These are phyloP conservation scores for Iberis pinnata DNA, from an alignment of 345 rosid genomes.

Conservation along the genomic window DNA sequence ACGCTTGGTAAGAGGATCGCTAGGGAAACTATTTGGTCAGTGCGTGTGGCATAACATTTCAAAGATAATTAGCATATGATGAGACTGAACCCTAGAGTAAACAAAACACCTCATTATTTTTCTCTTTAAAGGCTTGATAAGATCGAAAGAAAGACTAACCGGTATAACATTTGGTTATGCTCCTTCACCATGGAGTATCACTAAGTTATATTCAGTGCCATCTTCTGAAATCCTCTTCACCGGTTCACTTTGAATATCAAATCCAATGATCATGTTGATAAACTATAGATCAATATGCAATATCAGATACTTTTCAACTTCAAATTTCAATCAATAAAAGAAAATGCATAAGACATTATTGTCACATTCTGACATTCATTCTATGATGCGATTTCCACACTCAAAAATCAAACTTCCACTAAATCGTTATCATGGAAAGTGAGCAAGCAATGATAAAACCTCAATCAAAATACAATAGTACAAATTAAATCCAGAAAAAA, in stretches of 20 bases:
- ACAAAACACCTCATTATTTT: too few species aligned
- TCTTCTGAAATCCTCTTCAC: slow-evolving; percentile 34
- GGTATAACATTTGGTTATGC: slow-evolving; percentile 23
- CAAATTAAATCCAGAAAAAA: too few species aligned
- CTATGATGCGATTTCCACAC: too few species aligned
- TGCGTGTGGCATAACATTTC: slow-evolving; percentile 27
- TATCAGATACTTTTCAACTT: slow-evolving; percentile 14
- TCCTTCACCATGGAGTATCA: slow-evolving; percentile 37
- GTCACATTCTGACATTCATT: too few species aligned
- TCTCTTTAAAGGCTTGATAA: neutral
- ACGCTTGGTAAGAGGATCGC: slow-evolving; percentile 39
- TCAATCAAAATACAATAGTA: neutral
- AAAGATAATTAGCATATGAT: neutral
- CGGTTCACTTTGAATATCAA: slow-evolving; percentile 37
- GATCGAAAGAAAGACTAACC: slow-evolving; percentile 21
- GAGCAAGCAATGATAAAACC: slow-evolving; percentile 12
- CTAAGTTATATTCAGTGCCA: slow-evolving; percentile 37
- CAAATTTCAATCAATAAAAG: too few species aligned
- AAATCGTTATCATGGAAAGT: too few species aligned
- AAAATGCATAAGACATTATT: too few species aligned
- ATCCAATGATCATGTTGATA: slow-evolving; percentile 36
- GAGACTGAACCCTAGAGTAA: neutral
- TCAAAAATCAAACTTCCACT: too few species aligned
- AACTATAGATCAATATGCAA: slow-evolving; percentile 22
- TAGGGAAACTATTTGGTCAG: slow-evolving; percentile 33